Base-by-base conservation (phyloP, 2,329 filamentous ascomycete genomes). In the Stenocarpella maydis region DNA sequence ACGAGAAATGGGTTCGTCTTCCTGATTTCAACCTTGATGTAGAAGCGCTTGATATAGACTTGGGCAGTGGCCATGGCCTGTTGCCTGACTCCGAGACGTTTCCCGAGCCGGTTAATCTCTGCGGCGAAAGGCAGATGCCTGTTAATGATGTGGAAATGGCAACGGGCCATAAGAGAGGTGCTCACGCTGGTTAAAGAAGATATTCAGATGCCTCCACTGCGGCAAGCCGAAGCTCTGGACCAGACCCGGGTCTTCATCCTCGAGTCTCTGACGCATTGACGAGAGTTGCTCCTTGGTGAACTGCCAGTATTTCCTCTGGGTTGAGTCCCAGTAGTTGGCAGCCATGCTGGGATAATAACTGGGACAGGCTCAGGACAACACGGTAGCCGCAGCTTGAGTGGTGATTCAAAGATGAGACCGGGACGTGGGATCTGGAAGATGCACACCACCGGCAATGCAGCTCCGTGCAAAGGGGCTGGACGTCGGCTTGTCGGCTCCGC, bases 321-420 rank as follows among this genome's bases (percentile, higher is more conserved):
- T 96, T 67, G 96, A 98, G 73, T 94, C 92, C 95, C 95, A 99
- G 83, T 95, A 99, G 81, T 95, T 98, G 78, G 95, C 93, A 41
- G 95, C 93, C 95, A 98, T 98, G 65, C 69, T 76, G 67, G 50
- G 34, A 21, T 4, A 74, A 34, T 28, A 73, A 72, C 9, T 68
- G 69, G 2, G 73, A 74, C 67, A 76, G 61, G 63, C 68, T 45
- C 47, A n/a, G n/a, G n/a, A 61, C 61, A 63, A 53, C 68, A 39
- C 68, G 15, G 31, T 26, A 63, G 61, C 68, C 64, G 55, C 43
- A 69, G 43, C 64, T 55, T 64, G 37, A 21, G 19, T 53, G 50
- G 60, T 58, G 19, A 34, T 50, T 41, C n/a, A 10, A 64, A 24
- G 28, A 39, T 14, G 24, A n/a, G 26, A 12, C 26, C 47, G 58